Percentiles rank a stretch among this genome's conserved stretches.
These are phyloP conservation scores for Ceratocystis cacaofunesta DNA, from an alignment of 2,329 filamentous ascomycete species.

Conservation along the genomic window DNA sequence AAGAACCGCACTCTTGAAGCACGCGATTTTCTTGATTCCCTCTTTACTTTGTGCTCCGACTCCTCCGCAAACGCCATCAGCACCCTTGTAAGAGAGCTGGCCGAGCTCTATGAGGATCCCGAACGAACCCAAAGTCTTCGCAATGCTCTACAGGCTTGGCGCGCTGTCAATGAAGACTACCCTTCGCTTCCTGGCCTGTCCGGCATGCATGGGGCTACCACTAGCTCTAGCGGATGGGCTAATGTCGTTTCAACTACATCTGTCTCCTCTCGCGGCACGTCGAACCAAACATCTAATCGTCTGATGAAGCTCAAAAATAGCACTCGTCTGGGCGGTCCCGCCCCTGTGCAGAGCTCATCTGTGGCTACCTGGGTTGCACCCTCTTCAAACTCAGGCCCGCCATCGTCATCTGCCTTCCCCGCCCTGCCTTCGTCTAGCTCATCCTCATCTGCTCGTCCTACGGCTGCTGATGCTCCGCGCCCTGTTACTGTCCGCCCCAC, in stretches of 20 bases:
- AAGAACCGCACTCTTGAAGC: slow-evolving; percentile 55
- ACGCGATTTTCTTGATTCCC: slow-evolving; percentile 65
- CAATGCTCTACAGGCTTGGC: slow-evolving; percentile 88
- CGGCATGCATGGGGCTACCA: slow-evolving; percentile 48
- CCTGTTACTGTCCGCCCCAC: slow-evolving; percentile 6
- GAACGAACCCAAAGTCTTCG: slow-evolving; percentile 57
- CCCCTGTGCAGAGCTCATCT: slow-evolving; percentile 15
- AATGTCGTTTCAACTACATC: slow-evolving; percentile 45
- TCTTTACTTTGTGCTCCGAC: slow-evolving; percentile 72
- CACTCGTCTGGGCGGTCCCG: slow-evolving; percentile 30
- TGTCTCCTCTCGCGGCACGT: slow-evolving; percentile 25
- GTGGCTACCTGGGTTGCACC: slow-evolving; percentile 17
- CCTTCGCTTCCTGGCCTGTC: slow-evolving; percentile 67
- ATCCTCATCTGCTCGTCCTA: neutral
- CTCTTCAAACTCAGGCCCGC: slow-evolving; percentile 20
- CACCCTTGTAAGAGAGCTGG: slow-evolving; percentile 78
- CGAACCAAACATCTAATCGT: slow-evolving; percentile 36
- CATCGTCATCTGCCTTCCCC: slow-evolving; percentile 28
- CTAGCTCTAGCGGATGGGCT: slow-evolving; percentile 43
- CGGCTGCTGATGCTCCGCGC: slow-evolving; percentile 4
- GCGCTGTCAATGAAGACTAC: slow-evolving; percentile 90
- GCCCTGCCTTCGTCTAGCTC: slow-evolving; percentile 26
- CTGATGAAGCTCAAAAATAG: slow-evolving; percentile 46
- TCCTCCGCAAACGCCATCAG: slow-evolving; percentile 67
- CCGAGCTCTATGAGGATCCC: slow-evolving; percentile 80